phyloP scores from a whole-genome alignment of 441 rosid genomes.

The Arabidopsis hybrid region DNA sequence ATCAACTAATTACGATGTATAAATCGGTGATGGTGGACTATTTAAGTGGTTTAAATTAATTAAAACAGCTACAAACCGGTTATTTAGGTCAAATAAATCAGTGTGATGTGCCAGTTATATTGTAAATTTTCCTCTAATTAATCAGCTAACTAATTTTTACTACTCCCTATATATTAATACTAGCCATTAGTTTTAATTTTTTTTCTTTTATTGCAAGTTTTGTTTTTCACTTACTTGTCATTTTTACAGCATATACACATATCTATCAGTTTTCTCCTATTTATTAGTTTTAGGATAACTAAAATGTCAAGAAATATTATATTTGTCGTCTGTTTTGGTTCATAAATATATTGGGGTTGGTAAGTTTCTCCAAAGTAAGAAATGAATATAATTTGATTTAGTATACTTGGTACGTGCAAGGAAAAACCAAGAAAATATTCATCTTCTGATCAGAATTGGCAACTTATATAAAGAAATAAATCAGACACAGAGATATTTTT shows the following conservation, averaged over 20 bases:
- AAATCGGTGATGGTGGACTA: neutral
- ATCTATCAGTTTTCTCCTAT: neutral
- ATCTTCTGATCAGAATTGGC: neutral
- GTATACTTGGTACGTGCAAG: neutral
- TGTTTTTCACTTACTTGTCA: neutral
- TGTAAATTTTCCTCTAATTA: neutral
- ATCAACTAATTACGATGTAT: neutral
- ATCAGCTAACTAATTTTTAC: neutral
- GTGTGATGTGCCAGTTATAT: neutral
- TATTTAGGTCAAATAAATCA: neutral
- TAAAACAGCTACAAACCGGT: neutral
- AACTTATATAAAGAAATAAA: neutral
- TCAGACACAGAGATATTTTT: neutral
- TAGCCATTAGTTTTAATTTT: neutral
- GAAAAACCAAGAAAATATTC: neutral
- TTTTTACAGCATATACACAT: neutral
- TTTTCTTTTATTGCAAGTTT: neutral
- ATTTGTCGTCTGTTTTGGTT: neutral
- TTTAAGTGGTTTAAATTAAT: neutral
- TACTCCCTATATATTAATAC: neutral
- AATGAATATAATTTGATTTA: neutral
- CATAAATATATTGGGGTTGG: no score
- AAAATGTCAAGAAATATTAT: neutral
- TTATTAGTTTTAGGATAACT: neutral
- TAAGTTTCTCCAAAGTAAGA: neutral